A percentile compares a stretch with the other conserved stretches of the same genome.
These are phyloP conservation scores for Hevea brasiliensis DNA, from an alignment of 345 rosid genomes.

Conservation along the genomic window DNA sequence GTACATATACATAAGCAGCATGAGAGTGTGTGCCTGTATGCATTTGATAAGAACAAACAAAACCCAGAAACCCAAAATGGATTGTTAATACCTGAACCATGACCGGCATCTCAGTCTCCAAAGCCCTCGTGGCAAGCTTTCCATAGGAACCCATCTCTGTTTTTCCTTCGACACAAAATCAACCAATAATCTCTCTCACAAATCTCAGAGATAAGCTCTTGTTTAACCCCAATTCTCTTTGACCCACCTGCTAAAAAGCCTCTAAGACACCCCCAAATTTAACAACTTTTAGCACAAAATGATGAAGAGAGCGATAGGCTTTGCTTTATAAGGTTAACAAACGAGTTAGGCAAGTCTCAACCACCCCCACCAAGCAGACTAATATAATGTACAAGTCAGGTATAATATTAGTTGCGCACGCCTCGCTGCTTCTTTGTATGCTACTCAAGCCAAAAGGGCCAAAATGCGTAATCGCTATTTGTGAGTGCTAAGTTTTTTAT, in stretches of 20 bases:
- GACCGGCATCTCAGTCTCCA: slow-evolving; percentile 80
- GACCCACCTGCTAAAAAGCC: slow-evolving; percentile 6
- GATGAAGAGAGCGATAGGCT: not conserved
- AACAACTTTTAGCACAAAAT: not conserved
- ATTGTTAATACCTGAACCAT: slow-evolving; percentile 71
- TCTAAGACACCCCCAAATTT: not conserved
- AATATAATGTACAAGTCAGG: not conserved
- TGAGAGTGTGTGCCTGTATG: not conserved
- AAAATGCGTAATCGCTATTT: not conserved
- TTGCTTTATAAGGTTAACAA: not conserved
- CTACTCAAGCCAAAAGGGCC: not conserved
- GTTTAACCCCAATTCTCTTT: not conserved
- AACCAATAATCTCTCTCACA: slow-evolving; percentile 9
- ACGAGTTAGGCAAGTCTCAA: slow-evolving; percentile 12
- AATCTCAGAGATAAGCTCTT: slow-evolving; percentile 1
- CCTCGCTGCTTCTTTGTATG: not conserved
- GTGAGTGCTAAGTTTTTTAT: no score
- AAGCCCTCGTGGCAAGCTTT: slow-evolving; percentile 77
- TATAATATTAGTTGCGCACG: not conserved
- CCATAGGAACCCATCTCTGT: slow-evolving; percentile 71
- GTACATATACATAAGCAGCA: not conserved
- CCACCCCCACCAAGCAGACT: slow-evolving; percentile 6
- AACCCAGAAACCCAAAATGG: slow-evolving; percentile 16
- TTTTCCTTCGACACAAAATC: slow-evolving; percentile 16
- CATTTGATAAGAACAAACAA: not conserved